Evolutionary conservation across 805 yeast species (phyloP).

Genomic region (Wickerhamiella parazyma): DNA sequence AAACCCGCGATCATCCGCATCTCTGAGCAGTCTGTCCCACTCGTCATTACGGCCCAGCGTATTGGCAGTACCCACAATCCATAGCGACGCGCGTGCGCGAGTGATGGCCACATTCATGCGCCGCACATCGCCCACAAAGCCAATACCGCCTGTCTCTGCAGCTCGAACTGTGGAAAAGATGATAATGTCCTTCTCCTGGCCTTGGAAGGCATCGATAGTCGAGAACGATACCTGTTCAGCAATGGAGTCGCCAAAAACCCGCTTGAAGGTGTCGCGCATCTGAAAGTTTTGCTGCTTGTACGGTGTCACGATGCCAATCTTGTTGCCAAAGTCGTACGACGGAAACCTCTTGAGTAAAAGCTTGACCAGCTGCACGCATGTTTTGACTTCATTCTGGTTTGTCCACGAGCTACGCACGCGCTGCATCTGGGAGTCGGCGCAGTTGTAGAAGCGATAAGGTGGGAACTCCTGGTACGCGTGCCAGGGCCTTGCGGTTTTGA

Average conservation of each 20-base stretch:
- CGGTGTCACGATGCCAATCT: slow-evolving; percentile 86
- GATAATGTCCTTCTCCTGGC: slow-evolving; percentile 91
- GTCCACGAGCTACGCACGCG: slow-evolving; percentile 35
- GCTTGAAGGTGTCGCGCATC: slow-evolving; percentile 43
- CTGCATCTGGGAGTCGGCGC: slow-evolving; percentile 23
- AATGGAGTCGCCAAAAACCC: slow-evolving; percentile 49
- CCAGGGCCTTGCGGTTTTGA: slow-evolving; percentile 57
- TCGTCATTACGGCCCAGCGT: slow-evolving; percentile 51
- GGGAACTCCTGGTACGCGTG: slow-evolving; percentile 41
- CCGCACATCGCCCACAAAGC: slow-evolving; percentile 79
- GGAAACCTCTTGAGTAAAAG: slow-evolving; percentile 39
- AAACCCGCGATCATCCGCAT: slow-evolving; percentile 41
- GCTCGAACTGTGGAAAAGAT: slow-evolving; percentile 95
- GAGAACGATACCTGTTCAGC: slow-evolving; percentile 66
- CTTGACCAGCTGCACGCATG: slow-evolving; percentile 55
- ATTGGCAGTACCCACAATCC: slow-evolving; percentile 77
- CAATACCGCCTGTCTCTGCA: slow-evolving; percentile 41
- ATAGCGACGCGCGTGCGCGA: slow-evolving; percentile 79
- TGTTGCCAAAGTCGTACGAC: slow-evolving; percentile 40
- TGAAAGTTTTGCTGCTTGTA: slow-evolving; percentile 73
- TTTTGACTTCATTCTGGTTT: slow-evolving; percentile 57
- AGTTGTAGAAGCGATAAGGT: slow-evolving; percentile 71
- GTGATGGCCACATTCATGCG: slow-evolving; percentile 97
- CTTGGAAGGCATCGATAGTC: slow-evolving; percentile 96
- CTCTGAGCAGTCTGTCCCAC: slow-evolving; percentile 57